These are phyloP conservation scores for Podospora pseudocomata DNA, from an alignment of 495 filamentous ascomycete species.

Conservation along the genomic window DNA sequence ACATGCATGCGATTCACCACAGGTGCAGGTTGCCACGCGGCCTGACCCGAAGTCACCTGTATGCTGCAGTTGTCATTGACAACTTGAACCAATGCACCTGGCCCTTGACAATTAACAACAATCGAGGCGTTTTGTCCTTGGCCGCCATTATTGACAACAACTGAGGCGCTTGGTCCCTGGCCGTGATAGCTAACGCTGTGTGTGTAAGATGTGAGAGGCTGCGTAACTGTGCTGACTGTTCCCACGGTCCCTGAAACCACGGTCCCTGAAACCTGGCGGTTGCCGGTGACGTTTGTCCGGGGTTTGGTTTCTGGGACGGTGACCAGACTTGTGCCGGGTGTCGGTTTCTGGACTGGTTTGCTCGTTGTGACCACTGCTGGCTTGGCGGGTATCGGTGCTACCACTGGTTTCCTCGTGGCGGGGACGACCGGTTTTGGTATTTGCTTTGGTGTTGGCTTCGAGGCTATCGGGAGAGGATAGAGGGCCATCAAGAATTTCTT, in stretches of 20 bases:
- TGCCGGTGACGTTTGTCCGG: neutral
- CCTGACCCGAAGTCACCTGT: neutral
- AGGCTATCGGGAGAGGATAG: neutral
- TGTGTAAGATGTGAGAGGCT: neutral
- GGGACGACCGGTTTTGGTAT: neutral
- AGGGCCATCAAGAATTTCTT: neutral
- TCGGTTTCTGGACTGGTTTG: neutral
- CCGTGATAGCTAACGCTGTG: neutral
- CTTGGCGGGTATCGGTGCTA: neutral
- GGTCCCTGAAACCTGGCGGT: neutral
- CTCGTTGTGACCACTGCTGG: neutral
- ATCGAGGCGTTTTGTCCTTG: too few relatives aligned
- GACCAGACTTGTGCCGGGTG: neutral
- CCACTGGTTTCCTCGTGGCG: too few relatives aligned
- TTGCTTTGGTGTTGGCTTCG: too few relatives aligned
- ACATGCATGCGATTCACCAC: neutral
- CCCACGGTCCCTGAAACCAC: neutral
- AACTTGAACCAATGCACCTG: neutral
- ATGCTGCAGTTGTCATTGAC: neutral
- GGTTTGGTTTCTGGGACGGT: neutral
- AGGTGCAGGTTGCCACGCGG: too few relatives aligned
- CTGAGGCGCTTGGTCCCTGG: neutral
- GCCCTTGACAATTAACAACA: neutral
- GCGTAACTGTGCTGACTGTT: neutral
- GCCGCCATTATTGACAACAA: too few relatives aligned